phyloP scores from a whole-genome alignment of 495 filamentous ascomycete species.

The Tricharina praecox region DNA sequence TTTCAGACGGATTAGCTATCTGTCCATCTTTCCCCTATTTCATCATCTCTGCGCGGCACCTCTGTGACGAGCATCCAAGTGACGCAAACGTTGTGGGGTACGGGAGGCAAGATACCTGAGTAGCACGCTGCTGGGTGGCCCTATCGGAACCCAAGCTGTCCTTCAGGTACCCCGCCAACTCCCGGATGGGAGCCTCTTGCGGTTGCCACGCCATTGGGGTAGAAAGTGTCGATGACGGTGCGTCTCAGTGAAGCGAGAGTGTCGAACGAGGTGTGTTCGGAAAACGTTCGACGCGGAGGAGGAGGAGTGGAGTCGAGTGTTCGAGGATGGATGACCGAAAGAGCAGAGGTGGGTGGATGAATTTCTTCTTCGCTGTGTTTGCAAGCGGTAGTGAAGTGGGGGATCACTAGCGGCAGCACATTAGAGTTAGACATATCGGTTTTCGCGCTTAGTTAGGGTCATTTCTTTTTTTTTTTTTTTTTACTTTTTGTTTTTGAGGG shows the following conservation, averaged over 20 bases:
- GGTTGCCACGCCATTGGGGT: slow-evolving; percentile 53
- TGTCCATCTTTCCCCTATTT: neutral
- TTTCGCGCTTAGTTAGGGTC: slow-evolving; percentile 6
- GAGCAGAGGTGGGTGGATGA: neutral
- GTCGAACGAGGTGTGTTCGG: neutral
- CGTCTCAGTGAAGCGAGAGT: neutral
- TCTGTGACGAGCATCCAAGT: neutral
- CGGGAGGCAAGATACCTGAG: slow-evolving; percentile 37
- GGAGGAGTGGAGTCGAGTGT: neutral
- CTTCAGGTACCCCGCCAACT: slow-evolving; percentile 73
- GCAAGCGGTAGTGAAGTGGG: neutral
- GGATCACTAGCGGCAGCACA: slow-evolving; percentile 1
- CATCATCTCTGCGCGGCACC: neutral
- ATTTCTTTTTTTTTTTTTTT: too few species aligned
- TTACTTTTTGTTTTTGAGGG: too few species aligned
- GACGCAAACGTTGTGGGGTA: neutral
- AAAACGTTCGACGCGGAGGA: neutral
- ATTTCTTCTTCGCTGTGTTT: neutral
- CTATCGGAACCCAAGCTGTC: slow-evolving; percentile 78
- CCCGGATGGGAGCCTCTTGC: slow-evolving; percentile 63
- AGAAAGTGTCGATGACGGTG: neutral
- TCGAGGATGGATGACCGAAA: neutral
- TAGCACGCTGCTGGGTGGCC: slow-evolving; percentile 65
- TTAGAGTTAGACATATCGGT: slow-evolving; percentile 5
- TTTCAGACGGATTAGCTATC: slow-evolving; percentile 1